phyloP scores from a whole-genome alignment of 2,329 filamentous ascomycete genomes.

The Trichoderma lentiforme region DNA sequence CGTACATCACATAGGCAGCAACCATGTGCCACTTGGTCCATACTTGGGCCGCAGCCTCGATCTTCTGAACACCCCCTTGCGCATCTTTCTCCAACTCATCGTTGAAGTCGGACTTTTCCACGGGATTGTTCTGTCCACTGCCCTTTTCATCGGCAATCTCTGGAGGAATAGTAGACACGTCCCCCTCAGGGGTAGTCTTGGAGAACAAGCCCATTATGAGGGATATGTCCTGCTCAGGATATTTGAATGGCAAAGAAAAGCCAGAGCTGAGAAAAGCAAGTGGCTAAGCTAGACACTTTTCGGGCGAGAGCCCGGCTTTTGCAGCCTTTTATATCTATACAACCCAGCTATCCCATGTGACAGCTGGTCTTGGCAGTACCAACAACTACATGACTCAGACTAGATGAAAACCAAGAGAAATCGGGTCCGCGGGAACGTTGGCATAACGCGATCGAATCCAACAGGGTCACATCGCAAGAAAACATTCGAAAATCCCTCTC shows the following conservation, averaged over 20 bases:
- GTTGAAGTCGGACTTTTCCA: conserved; percentile 24
- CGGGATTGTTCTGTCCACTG: conserved; percentile 20
- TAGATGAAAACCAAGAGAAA: not conserved
- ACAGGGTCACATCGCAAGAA: not conserved
- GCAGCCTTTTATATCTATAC: not conserved
- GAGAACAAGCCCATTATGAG: conserved; percentile 17
- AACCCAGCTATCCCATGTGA: not conserved
- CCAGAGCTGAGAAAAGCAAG: not conserved
- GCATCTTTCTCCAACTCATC: conserved; percentile 25
- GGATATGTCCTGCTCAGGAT: not conserved
- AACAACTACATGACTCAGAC: not conserved
- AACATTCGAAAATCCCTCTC: not conserved
- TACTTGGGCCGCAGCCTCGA: conserved; percentile 41
- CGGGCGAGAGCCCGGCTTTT: not conserved
- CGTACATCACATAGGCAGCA: conserved; percentile 42
- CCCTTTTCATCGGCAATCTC: conserved; percentile 12
- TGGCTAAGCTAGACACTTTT: not conserved
- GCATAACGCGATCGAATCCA: not conserved
- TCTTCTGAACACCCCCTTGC: conserved; percentile 45
- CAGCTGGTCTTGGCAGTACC: not conserved
- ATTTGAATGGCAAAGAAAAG: not conserved
- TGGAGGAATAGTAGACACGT: not conserved
- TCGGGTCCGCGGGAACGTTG: not conserved
- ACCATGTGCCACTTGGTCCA: conserved; percentile 41
- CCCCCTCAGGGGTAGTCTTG: not conserved